Conservation (phyloP, 192 early-diverging fungal genomes). For the Coemansia sp. region DNA sequence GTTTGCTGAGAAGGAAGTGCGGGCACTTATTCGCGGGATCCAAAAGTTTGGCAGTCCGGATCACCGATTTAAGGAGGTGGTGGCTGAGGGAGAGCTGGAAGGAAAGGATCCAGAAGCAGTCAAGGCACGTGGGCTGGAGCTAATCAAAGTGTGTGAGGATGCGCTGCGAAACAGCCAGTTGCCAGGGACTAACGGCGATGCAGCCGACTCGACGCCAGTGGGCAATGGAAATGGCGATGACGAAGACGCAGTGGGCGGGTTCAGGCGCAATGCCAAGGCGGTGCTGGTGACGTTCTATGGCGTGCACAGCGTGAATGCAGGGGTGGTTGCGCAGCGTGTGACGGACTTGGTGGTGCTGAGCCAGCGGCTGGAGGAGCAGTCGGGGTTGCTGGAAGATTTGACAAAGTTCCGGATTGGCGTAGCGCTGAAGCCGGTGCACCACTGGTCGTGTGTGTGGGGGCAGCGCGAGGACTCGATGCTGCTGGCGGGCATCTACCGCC, state of each 20-base stretch:
- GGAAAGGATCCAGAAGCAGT: conserved; percentile 62
- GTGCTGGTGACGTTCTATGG: conserved; percentile 75
- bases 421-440: conserved; percentile 78
- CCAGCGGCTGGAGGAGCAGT: conserved; percentile 59
- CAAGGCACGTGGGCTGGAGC: conserved; percentile 38
- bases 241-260: conserved; percentile 47
- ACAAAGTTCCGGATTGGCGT: conserved; percentile 76
- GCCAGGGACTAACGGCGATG: conserved; percentile 23
- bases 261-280: conserved; percentile 66
- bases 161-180: conserved; percentile 56
- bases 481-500: conserved; percentile 87
- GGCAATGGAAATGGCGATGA: conserved; percentile 26
- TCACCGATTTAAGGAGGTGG: conserved; percentile 78
- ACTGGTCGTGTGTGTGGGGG: conserved; percentile 87
- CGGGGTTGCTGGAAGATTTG: conserved; percentile 51
- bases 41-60: conserved; percentile 82
- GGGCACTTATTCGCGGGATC: conserved; percentile 75
- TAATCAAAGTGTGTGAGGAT: conserved; percentile 59
- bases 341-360: conserved; percentile 71
- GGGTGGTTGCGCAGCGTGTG: conserved; percentile 71
- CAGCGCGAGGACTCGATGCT: conserved; percentile 94
- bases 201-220: conserved; percentile 18
- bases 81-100: conserved; percentile 76
- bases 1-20: conserved; percentile 78
- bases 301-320: conserved; percentile 83